A percentile compares a stretch with the other conserved stretches of the same genome.
These are phyloP conservation scores for Avena atlantica DNA, from an alignment of 176 grass and related monocot species.

Conservation along the genomic window DNA sequence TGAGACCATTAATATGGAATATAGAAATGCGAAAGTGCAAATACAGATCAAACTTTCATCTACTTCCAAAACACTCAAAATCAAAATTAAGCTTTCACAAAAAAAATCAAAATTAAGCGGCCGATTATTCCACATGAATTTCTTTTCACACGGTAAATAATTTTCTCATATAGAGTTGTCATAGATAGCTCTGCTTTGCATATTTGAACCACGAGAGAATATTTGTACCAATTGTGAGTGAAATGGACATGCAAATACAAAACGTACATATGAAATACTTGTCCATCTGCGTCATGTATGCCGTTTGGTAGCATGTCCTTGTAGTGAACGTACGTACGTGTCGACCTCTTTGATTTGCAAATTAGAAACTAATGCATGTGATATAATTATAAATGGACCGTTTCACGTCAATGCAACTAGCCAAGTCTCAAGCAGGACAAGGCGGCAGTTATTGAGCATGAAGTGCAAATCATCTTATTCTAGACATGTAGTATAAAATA, in stretches of 20 bases:
- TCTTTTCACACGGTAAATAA: no score
- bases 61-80: no score
- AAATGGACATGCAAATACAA: neutral
- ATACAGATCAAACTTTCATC: no score
- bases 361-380: slow-evolving; percentile 31
- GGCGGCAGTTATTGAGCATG: slow-evolving; percentile 6
- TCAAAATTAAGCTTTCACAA: no score
- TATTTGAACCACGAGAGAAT: neutral
- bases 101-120: no score
- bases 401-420: slow-evolving; percentile 35
- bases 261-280: neutral
- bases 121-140: no score
- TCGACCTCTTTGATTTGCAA: slow-evolving; percentile 17
- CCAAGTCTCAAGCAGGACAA: slow-evolving; percentile 42
- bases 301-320: slow-evolving; percentile 52
- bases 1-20: no score
- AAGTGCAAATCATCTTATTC: neutral
- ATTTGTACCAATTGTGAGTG: neutral
- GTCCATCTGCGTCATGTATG: neutral
- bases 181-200: no score
- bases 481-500: neutral
- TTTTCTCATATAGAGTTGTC: no score
- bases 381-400: slow-evolving; percentile 33
- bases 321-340: slow-evolving; percentile 47
- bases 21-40: no score